These are phyloP conservation scores for Lichtheimia ornata DNA, from an alignment of 371 early-diverging fungal genomes.

Conservation along the genomic window DNA sequence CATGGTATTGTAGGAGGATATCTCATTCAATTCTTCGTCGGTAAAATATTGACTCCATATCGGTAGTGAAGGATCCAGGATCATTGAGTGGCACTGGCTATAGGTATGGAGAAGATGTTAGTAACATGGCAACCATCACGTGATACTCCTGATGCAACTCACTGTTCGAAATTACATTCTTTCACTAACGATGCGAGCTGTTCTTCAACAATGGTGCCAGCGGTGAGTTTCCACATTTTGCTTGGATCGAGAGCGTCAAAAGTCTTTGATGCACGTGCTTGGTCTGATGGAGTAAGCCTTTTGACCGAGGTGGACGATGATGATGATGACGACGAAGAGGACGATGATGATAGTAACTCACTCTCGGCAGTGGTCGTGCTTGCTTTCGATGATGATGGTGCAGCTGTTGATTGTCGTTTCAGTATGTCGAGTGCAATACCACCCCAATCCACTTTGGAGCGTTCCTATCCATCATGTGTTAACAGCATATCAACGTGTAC, in stretches of 20 bases:
- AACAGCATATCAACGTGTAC: neutral
- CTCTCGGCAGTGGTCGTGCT: neutral
- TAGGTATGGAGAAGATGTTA: neutral
- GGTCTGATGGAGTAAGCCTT: neutral
- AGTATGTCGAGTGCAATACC: neutral
- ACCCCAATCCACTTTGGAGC: slow-evolving; percentile 1
- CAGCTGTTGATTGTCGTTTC: neutral
- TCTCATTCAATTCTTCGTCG: neutral
- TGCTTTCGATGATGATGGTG: neutral
- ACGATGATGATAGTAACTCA: neutral
- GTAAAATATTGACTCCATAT: neutral
- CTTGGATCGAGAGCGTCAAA: neutral
- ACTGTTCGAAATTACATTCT: slow-evolving; percentile 1
- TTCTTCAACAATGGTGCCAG: neutral
- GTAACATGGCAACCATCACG: neutral
- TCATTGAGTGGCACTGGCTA: neutral
- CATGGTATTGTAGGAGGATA: neutral
- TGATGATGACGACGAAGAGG: neutral
- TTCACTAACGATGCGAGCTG: neutral
- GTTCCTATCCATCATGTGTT: neutral
- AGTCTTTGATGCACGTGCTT: neutral
- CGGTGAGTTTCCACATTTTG: neutral
- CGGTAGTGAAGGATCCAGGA: neutral
- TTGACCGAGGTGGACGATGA: neutral
- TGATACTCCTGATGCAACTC: neutral